phyloP scores from a whole-genome alignment of 2,329 filamentous ascomycete genomes.

The Colletotrichum sp. region DNA sequence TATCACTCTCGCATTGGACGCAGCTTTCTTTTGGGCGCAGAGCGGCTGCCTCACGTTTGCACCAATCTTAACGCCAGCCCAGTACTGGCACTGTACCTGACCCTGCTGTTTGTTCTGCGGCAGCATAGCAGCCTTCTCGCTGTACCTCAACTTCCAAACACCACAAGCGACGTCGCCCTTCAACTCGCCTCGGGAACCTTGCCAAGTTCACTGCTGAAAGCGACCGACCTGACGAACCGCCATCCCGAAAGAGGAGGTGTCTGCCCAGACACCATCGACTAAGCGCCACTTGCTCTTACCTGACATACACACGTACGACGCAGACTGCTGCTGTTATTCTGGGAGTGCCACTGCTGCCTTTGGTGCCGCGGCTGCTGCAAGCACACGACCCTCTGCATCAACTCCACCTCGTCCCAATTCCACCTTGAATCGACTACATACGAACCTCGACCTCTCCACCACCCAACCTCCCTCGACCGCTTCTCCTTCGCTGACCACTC shows the following conservation, averaged over 20 bases:
- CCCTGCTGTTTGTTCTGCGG: background rate
- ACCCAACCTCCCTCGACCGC: background rate
- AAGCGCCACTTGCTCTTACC: slow-evolving; percentile 18
- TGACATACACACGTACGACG: slow-evolving; percentile 12
- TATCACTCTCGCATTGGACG: slow-evolving; percentile 5
- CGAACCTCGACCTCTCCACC: slow-evolving; percentile 7
- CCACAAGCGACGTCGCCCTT: background rate
- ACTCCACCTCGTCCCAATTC: slow-evolving; percentile 21
- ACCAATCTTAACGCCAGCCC: background rate
- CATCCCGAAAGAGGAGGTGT: slow-evolving; percentile 20
- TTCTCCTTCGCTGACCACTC: background rate
- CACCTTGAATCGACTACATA: slow-evolving; percentile 18
- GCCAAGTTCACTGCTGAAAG: slow-evolving; percentile 14
- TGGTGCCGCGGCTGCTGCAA: slow-evolving; percentile 14
- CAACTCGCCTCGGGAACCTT: background rate
- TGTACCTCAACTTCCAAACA: background rate
- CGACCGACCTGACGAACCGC: slow-evolving; percentile 10
- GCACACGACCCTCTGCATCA: slow-evolving; percentile 10
- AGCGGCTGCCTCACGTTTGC: slow-evolving; percentile 2
- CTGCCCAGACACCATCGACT: slow-evolving; percentile 2
- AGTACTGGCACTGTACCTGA: background rate
- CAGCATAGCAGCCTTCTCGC: background rate
- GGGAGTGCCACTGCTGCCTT: background rate
- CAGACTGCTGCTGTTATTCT: slow-evolving; percentile 5
- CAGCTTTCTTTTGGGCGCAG: slow-evolving; percentile 6